These are phyloP conservation scores for Ustilaginoidea virens DNA, from an alignment of 2,329 filamentous ascomycete species.

Conservation along the genomic window DNA sequence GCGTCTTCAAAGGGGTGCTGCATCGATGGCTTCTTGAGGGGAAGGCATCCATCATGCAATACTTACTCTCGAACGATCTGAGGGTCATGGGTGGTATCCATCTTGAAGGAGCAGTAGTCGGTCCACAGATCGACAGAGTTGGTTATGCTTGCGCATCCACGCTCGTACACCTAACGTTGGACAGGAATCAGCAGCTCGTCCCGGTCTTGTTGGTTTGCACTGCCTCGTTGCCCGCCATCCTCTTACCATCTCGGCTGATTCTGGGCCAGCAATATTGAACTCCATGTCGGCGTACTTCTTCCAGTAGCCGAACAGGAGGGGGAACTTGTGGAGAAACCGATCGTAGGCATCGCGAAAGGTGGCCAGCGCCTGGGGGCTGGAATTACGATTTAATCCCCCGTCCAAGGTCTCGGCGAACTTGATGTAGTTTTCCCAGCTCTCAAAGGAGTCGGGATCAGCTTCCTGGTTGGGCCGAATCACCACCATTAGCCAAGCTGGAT, in stretches of 20 bases:
- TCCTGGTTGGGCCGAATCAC: conserved; percentile 24
- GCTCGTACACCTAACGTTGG: conserved; percentile 73
- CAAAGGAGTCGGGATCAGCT: conserved; percentile 75
- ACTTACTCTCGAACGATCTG: conserved; percentile 99
- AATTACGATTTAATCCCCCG: conserved; percentile 90
- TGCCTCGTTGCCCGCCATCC: not conserved
- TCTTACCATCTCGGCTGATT: conserved; percentile 88
- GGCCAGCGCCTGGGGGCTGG: conserved; percentile 81
- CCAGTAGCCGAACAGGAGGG: conserved; percentile 95
- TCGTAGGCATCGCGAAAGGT: conserved; percentile 81
- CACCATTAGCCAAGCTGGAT: no score
- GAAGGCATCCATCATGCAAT: conserved; percentile 46
- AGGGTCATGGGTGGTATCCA: conserved; percentile 88
- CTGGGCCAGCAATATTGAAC: conserved; percentile 90
- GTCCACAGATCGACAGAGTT: conserved; percentile 95
- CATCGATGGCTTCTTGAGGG: conserved; percentile 40
- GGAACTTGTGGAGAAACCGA: conserved; percentile 85
- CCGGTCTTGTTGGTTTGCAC: no score
- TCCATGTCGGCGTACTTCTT: conserved; percentile 98
- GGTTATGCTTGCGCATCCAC: conserved; percentile 82
- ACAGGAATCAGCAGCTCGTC: conserved; percentile 1
- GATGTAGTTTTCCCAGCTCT: conserved; percentile 87
- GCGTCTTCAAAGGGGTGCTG: conserved; percentile 24
- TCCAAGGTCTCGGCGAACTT: conserved; percentile 71
- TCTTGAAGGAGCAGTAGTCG: conserved; percentile 95